Conservation (phyloP, 2,329 filamentous ascomycete species). For the Paecilomyces sp. region DNA sequence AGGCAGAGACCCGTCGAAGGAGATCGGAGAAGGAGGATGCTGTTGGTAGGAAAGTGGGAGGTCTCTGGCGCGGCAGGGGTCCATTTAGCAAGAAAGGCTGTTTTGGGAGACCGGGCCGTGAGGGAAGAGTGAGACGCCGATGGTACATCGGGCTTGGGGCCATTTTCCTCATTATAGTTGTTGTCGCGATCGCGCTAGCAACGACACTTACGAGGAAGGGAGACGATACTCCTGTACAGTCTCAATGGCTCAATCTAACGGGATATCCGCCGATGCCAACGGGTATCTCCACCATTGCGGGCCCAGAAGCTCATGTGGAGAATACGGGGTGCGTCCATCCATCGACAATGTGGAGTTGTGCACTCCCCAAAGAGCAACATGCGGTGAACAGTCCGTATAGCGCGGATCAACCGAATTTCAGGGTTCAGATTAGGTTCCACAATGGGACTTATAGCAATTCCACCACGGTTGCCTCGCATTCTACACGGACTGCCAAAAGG, state of each 20-base stretch:
- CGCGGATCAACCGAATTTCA: conserved; percentile 67
- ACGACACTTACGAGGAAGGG: conserved; percentile 48
- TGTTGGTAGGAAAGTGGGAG: conserved; percentile 49
- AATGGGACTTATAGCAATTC: conserved; percentile 53
- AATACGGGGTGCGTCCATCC: conserved; percentile 64
- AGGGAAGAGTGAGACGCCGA: conserved; percentile 57
- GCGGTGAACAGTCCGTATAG: conserved; percentile 55
- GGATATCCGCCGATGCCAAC: conserved; percentile 81
- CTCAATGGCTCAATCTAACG: conserved; percentile 75
- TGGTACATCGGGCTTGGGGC: conserved; percentile 50
- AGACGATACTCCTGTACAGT: conserved; percentile 37
- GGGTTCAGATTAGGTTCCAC: conserved; percentile 62
- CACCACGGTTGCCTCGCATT: conserved; percentile 47
- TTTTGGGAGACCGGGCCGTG: conserved; percentile 56
- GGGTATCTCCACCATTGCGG: conserved; percentile 70
- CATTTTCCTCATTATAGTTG: conserved; percentile 48
- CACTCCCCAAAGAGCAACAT: conserved; percentile 71
- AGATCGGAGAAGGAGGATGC: conserved; percentile 61
- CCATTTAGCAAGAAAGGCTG: conserved; percentile 59
- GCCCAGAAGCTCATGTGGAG: conserved; percentile 59
- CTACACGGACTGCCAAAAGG: conserved; percentile 19
- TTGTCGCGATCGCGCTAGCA: conserved; percentile 51
- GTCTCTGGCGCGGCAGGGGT: conserved; percentile 59
- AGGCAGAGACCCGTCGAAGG: conserved; percentile 47
- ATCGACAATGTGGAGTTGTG: conserved; percentile 77